Base-by-base conservation (phyloP, 2,329 filamentous ascomycete genomes). In the Fusarium foetens region DNA sequence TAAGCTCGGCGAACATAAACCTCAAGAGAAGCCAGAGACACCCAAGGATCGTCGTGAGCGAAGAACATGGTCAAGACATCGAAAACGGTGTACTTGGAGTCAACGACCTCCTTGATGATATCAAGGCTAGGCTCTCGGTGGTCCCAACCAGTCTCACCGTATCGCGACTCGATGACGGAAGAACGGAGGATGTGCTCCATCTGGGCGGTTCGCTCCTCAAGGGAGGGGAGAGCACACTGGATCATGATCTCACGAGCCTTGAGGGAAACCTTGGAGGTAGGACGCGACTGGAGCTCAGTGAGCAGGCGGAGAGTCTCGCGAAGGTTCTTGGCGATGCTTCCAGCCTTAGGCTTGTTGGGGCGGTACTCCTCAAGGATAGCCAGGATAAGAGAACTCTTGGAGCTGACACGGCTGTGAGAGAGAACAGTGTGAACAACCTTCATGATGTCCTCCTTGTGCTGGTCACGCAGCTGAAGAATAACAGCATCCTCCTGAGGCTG, bases 161-260 rank as follows among this genome's bases (percentile, higher is more conserved):
- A 99, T 75, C 93, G 92, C n/a, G 95, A 97, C 82, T 99, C 94
- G 12, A 98, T 90, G 27, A 99, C 96, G 1, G 96, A 95, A 31
- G 95, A 97, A 66, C 95, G 93, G 61, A 99, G 88, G 73, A 99
- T 99, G 83, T 98, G 95, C 86, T 98, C 96, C 95, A 99, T 98
- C 85, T 99, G 96, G 11, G 92, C 89, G 31, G 93, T 93, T 76
- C 96, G 92, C 87, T 99, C 96, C 83, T 98, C 96, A 25, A 99
- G 87, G 6, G 96, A 99, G 23, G 96, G 96, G 81, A 99, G 89
- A 59, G 96, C 95, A 80, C 94, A 98, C 84, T 98, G 96, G 72
- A 99, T 99, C 78, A 99, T 91, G 57, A 98, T 92, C 85, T 99
- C 96, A 80, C 96, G 93, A 49, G 96, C 95, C 88, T 99, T 99